phyloP scores from a whole-genome alignment of 768 basidiomycete genomes.

The Suillus tomentosus region DNA sequence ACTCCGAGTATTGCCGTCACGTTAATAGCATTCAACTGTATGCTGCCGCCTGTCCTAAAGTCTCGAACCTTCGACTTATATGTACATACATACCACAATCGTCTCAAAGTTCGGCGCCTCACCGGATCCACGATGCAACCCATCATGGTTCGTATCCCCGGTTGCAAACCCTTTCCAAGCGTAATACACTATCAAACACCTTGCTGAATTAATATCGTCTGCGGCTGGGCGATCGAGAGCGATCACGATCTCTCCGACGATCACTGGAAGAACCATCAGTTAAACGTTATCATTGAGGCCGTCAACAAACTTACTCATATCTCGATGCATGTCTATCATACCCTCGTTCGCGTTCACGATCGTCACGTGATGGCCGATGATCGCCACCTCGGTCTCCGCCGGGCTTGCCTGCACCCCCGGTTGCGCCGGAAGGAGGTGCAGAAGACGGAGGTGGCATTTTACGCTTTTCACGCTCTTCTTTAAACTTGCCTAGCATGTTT shows the following conservation, averaged over 20 bases:
- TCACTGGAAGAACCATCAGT: slow-evolving; percentile 42
- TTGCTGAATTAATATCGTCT: slow-evolving; percentile 52
- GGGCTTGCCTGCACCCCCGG: slow-evolving; percentile 42
- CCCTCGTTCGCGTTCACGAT: slow-evolving; percentile 65
- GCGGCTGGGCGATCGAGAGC: slow-evolving; percentile 71
- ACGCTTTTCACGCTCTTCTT: slow-evolving; percentile 84
- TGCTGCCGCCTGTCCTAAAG: not conserved
- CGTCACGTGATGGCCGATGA: slow-evolving; percentile 62
- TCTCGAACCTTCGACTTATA: slow-evolving; percentile 12
- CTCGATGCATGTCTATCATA: slow-evolving; percentile 70
- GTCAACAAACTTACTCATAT: slow-evolving; percentile 60
- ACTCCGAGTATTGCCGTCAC: not conserved
- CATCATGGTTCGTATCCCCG: slow-evolving; percentile 13
- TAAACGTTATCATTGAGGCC: slow-evolving; percentile 26
- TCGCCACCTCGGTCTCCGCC: slow-evolving; percentile 49
- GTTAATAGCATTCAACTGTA: slow-evolving; percentile 10
- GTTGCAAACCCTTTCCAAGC: slow-evolving; percentile 6
- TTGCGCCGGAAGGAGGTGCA: slow-evolving; percentile 37
- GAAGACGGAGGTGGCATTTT: slow-evolving; percentile 58
- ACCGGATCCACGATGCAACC: slow-evolving; percentile 28
- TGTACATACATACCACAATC: slow-evolving; percentile 6
- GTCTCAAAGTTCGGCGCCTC: slow-evolving; percentile 21
- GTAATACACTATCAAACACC: slow-evolving; percentile 7
- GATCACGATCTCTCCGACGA: slow-evolving; percentile 71
- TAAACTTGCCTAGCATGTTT: slow-evolving; percentile 88